These are phyloP conservation scores for Barnettozyma sp. DNA, from an alignment of 805 yeast species.

Conservation along the genomic window DNA sequence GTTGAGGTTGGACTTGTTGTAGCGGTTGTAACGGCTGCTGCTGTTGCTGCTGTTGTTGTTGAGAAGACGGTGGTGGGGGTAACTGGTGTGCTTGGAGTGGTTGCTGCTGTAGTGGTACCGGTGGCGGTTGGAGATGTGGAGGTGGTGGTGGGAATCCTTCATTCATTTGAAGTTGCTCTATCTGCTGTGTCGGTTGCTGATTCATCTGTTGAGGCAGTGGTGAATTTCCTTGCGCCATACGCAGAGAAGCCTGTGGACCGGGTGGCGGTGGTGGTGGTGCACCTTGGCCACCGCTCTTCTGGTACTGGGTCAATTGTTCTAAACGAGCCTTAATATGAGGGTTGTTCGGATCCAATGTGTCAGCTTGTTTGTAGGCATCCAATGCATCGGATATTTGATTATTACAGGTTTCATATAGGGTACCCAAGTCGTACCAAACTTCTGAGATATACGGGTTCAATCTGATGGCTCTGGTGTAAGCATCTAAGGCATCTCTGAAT, in stretches of 20 bases:
- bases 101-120: conserved; percentile 10
- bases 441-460: conserved; percentile 93
- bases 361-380: conserved; percentile 96
- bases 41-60: conserved; percentile 11
- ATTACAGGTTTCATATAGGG: conserved; percentile 93
- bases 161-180: conserved; percentile 20
- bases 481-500: conserved; percentile 94
- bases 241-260: conserved; percentile 47
- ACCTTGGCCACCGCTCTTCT: conserved; percentile 58
- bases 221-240: conserved; percentile 59
- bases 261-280: conserved; percentile 54
- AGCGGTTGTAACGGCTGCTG: conserved; percentile 17
- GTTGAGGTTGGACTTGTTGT: conserved; percentile 21
- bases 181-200: conserved; percentile 29
- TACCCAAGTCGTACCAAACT: conserved; percentile 98
- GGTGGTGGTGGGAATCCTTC: conserved; percentile 13
- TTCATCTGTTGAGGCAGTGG: conserved; percentile 29
- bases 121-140: conserved; percentile 10
- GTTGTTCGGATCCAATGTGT: conserved; percentile 88
- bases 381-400: conserved; percentile 92
- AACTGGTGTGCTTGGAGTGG: conserved; percentile 9
- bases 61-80: conserved; percentile 8
- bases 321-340: conserved; percentile 91
- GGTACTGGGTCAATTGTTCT: conserved; percentile 72
- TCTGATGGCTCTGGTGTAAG: conserved; percentile 93